phyloP scores from a whole-genome alignment of 2,329 filamentous ascomycete species.

The Colletotrichum sp. region DNA sequence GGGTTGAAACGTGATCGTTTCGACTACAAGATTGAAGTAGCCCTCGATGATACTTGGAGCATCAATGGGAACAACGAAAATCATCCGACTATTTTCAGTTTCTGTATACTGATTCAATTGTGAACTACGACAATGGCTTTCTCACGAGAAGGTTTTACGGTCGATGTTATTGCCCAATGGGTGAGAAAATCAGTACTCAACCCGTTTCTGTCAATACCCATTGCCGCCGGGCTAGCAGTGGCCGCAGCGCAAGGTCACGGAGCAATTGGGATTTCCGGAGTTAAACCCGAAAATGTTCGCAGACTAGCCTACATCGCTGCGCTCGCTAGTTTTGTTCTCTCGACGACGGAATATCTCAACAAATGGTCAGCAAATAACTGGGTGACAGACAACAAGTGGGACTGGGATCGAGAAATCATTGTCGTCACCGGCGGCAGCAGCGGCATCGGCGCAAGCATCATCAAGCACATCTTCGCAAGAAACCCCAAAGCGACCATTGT shows the following conservation, averaged over 20 bases:
- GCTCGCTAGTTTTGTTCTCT: constrained; percentile 18
- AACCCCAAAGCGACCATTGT: constrained; percentile 33
- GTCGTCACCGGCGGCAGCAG: constrained; percentile 49
- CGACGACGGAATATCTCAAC: constrained; percentile 27
- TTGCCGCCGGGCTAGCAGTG: constrained; percentile 19
- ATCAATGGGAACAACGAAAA: too few species aligned
- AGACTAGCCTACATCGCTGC: constrained; percentile 12
- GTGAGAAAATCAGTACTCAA: constrained; percentile 25
- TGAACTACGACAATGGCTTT: neutral
- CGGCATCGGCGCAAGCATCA: constrained; percentile 45
- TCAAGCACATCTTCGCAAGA: constrained; percentile 29
- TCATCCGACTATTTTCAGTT: neutral
- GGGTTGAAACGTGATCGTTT: constrained; percentile 16
- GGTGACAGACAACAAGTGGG: constrained; percentile 28
- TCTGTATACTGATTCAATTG: neutral
- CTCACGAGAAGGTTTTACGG: constrained; percentile 28
- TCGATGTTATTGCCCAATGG: constrained; percentile 25
- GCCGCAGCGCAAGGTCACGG: neutral
- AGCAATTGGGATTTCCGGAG: neutral
- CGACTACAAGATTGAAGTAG: neutral
- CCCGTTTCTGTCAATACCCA: constrained; percentile 20
- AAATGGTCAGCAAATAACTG: constrained; percentile 29
- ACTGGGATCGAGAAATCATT: constrained; percentile 46
- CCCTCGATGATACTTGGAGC: neutral
- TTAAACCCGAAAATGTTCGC: neutral